These are phyloP conservation scores for Pugionium dolabratum DNA, from an alignment of 345 rosid genomes.

Conservation along the genomic window DNA sequence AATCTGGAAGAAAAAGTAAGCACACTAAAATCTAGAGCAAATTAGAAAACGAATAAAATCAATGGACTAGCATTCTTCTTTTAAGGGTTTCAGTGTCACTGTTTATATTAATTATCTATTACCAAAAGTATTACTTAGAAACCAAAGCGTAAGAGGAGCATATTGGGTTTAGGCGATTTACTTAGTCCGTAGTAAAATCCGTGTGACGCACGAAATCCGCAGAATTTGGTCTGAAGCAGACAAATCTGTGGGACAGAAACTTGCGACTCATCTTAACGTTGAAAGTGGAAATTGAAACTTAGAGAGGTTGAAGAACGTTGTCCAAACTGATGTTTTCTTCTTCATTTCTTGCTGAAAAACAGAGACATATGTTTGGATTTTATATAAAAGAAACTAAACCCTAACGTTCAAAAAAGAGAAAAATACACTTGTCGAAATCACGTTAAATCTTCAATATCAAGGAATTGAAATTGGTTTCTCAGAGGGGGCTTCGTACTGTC, in stretches of 20 bases:
- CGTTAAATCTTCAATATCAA: too few species aligned
- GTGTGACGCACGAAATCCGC: conserved; percentile 35
- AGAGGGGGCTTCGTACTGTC: too few species aligned
- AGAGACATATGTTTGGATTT: too few species aligned
- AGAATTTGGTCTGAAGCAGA: conserved; percentile 84
- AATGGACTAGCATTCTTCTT: background rate
- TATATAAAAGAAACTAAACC: too few species aligned
- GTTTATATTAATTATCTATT: conserved; percentile 17
- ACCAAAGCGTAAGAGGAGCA: conserved; percentile 12
- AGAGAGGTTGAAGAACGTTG: too few species aligned
- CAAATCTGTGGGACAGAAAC: conserved; percentile 75
- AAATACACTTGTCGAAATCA: too few species aligned
- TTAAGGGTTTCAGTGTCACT: conserved; percentile 6
- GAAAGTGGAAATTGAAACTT: too few species aligned
- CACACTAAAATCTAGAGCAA: conserved; percentile 2
- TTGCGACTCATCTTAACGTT: conserved; percentile 70
- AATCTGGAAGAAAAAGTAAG: conserved; percentile 1
- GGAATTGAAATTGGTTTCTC: too few species aligned
- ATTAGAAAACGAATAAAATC: background rate
- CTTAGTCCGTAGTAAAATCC: background rate
- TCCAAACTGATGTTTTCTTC: too few species aligned
- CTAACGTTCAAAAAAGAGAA: too few species aligned
- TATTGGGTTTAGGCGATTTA: background rate
- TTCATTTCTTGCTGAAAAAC: too few species aligned
- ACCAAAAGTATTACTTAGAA: conserved; percentile 15